Evolutionary conservation across 495 filamentous ascomycete species (phyloP), one percentile per base, ranked within the genome.

Genomic region (Lentithecium fluviatile): DNA sequence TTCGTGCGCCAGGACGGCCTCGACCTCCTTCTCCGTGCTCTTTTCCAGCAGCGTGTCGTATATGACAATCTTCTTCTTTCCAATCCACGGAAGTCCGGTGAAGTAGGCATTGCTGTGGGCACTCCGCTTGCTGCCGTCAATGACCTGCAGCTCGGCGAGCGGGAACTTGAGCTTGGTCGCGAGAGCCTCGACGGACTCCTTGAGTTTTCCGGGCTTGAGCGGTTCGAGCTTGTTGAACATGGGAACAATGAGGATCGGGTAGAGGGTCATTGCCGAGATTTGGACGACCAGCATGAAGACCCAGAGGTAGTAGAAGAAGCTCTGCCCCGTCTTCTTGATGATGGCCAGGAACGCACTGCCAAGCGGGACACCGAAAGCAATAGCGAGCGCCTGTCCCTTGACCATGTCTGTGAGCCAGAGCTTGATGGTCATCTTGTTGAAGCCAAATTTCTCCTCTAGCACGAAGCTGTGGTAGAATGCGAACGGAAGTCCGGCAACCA

Each of bases 41-140:
- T 97, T 95, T 74, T 97, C 93, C 52, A 98, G 91, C 64, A 98
- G 75, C 11, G 94, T 98, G 70, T 98, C 94, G 68, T 95, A 98
- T 71, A 98, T 95, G 66, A 98, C 94, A 76, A 98, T 98, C 78
- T 96, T 94, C 83, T 98, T 98, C 83, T 96, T 97, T 15, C 59
- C 59, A 20, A 58, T 67, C 92, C 94, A 97, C 6, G 94, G 94
- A 55, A 98, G 81, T 52, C 94, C 94, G 63, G 94, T 96, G 77
- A 98, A 98, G 76, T 97, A 98, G 45, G 94, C 94, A 70, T 98
- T 98, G 78, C 89, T 95, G 77, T 98, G 94, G 26, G 94, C 91
- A 68, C 88, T 93, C 62, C 94, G 86, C 82, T 96, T 97, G 79
- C 91, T 96, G 29, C 94, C 95, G 71, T 98, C 94, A 67, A 98